phyloP scores from a whole-genome alignment of 1,284 basidiomycete genomes.

The Psilocybe mexicana region DNA sequence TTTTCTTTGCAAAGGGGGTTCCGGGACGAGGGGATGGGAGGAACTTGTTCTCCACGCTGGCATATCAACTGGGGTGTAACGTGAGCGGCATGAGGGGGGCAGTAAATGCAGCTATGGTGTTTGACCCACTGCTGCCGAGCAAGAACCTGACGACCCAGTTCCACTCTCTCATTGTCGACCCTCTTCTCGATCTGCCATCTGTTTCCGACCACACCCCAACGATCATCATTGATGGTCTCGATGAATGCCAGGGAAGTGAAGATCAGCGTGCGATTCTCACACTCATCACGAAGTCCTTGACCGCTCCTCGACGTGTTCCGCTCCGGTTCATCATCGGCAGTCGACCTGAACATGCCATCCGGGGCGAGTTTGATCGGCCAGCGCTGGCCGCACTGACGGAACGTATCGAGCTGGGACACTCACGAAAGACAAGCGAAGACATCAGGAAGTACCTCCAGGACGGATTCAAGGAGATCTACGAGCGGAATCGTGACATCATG shows the following conservation, averaged over 20 bases:
- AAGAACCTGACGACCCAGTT: conserved; percentile 6
- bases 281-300: neutral
- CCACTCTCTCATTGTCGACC: conserved; percentile 1
- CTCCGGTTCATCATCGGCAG: conserved; percentile 10
- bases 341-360: conserved; percentile 3
- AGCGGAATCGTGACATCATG: neutral
- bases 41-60: conserved; percentile 5
- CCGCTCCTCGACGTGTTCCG: neutral
- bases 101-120: neutral
- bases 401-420: neutral
- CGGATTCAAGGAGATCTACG: neutral
- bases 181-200: neutral
- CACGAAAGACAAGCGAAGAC: neutral
- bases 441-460: neutral
- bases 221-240: conserved; percentile 10
- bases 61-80: conserved; percentile 7
- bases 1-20: conserved; percentile 6
- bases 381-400: neutral
- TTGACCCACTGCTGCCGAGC: neutral
- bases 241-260: conserved; percentile 4
- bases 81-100: neutral
- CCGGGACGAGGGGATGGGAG: neutral
- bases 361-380: neutral
- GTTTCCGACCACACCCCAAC: neutral
- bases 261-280: conserved; percentile 2